phyloP scores from a whole-genome alignment of 2,329 filamentous ascomycete genomes.

The Calonectria multiphialidica region DNA sequence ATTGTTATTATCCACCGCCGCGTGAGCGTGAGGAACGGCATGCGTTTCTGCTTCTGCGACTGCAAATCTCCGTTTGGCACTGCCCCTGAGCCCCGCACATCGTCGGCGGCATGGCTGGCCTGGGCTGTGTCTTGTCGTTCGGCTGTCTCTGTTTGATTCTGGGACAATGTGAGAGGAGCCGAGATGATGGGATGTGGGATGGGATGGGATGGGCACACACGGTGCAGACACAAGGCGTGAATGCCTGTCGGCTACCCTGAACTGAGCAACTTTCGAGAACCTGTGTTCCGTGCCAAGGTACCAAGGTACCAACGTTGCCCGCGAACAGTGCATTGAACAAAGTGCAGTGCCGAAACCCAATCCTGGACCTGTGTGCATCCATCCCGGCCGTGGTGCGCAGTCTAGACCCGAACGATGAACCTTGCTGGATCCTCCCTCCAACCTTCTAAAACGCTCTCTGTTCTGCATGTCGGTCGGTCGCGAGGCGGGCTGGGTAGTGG shows the following conservation, averaged over 20 bases:
- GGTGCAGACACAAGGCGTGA: background rate
- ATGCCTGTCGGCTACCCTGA: background rate
- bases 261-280: slow-evolving; percentile 7
- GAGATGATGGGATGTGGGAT: background rate
- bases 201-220: background rate
- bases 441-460: slow-evolving; percentile 18
- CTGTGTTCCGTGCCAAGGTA: slow-evolving; percentile 1
- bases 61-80: slow-evolving; percentile 18
- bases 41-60: slow-evolving; percentile 38
- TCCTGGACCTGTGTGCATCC: slow-evolving; percentile 12
- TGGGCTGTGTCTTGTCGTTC: slow-evolving; percentile 27
- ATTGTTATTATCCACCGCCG: slow-evolving; percentile 44
- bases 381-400: slow-evolving; percentile 17
- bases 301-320: background rate
- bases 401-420: slow-evolving; percentile 29
- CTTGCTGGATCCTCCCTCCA: slow-evolving; percentile 29
- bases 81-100: slow-evolving; percentile 31
- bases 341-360: slow-evolving; percentile 21
- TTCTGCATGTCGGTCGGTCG: slow-evolving; percentile 17
- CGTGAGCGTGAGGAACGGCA: slow-evolving; percentile 27
- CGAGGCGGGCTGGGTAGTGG: slow-evolving; percentile 28
- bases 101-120: slow-evolving; percentile 11
- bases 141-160: slow-evolving; percentile 2
- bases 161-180: background rate
- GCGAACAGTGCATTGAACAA: slow-evolving; percentile 19